Percentiles rank a stretch among this genome's conserved stretches.
Conservation (phyloP, 2,329 filamentous ascomycete genomes). For the Fusarium nisikadoi region DNA sequence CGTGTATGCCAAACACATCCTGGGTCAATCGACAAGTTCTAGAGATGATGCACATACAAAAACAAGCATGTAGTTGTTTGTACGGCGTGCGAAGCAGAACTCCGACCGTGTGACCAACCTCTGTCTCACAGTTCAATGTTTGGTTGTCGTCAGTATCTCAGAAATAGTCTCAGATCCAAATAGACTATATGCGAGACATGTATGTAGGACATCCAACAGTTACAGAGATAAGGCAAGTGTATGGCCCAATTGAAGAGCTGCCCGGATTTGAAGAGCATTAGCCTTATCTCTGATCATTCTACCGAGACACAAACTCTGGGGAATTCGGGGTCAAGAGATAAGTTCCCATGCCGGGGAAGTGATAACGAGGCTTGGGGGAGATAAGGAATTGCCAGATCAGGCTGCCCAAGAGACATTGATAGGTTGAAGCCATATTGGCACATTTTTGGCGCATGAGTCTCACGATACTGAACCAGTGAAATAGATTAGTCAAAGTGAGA, state of each 20-base stretch:
- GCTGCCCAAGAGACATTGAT: neutral
- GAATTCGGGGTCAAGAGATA: conserved; percentile 36
- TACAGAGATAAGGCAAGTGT: conserved; percentile 24
- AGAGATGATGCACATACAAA: neutral
- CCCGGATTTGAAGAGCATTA: conserved; percentile 26
- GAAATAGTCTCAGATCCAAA: neutral
- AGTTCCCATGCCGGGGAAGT: conserved; percentile 20
- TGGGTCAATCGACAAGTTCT: neutral
- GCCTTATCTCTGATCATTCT: conserved; percentile 30
- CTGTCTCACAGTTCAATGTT: neutral
- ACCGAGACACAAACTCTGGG: conserved; percentile 24
- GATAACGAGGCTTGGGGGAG: conserved; percentile 15
- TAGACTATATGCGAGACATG: conserved; percentile 30
- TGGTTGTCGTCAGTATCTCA: neutral
- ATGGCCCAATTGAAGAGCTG: conserved; percentile 34
- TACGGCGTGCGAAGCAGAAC: neutral
- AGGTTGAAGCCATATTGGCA: neutral
- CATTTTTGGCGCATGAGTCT: neutral
- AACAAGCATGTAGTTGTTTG: neutral
- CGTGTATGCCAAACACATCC: neutral
- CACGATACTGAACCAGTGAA: conserved; percentile 1
- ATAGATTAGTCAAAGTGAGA: conserved; percentile 10
- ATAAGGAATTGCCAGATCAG: conserved; percentile 29
- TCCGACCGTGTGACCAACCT: conserved; percentile 9
- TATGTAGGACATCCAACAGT: neutral